Conservation (phyloP, 1,284 basidiomycete species). For the Spongispora temasekensis region DNA sequence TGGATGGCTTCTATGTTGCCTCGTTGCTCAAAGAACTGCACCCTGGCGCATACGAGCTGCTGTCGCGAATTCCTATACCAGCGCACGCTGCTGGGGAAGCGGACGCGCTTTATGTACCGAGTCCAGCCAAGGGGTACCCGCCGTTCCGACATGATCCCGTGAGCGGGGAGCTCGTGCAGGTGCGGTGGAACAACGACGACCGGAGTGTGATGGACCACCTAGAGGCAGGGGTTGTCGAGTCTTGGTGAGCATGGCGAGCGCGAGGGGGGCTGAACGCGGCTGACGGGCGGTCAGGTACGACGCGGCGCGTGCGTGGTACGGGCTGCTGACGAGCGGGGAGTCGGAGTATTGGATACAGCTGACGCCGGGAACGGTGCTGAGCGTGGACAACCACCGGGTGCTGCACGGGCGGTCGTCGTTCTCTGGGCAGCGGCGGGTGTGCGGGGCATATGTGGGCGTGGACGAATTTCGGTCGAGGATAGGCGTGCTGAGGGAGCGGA, state of each 20-base stretch:
- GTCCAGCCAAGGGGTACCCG: constrained; percentile 61
- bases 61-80: constrained; percentile 73
- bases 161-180: constrained; percentile 69
- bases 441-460: constrained; percentile 92
- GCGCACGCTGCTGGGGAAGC: constrained; percentile 89
- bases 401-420: constrained; percentile 93
- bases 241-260: constrained; percentile 54
- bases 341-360: constrained; percentile 94
- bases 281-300: constrained; percentile 62
- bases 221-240: constrained; percentile 59
- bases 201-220: constrained; percentile 75
- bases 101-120: constrained; percentile 63
- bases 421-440: constrained; percentile 86
- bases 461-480: constrained; percentile 87
- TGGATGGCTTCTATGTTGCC: constrained; percentile 94
- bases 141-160: constrained; percentile 65
- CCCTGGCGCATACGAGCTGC: constrained; percentile 71
- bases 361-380: constrained; percentile 78
- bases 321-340: constrained; percentile 73
- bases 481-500: constrained; percentile 61
- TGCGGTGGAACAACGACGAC: constrained; percentile 97
- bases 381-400: constrained; percentile 86
- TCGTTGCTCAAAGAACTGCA: constrained; percentile 73
- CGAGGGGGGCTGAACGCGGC: neutral
- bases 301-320: constrained; percentile 80